Base-by-base conservation (phyloP, 1,139 yeast species). In the Martiniozyma asiatica region DNA sequence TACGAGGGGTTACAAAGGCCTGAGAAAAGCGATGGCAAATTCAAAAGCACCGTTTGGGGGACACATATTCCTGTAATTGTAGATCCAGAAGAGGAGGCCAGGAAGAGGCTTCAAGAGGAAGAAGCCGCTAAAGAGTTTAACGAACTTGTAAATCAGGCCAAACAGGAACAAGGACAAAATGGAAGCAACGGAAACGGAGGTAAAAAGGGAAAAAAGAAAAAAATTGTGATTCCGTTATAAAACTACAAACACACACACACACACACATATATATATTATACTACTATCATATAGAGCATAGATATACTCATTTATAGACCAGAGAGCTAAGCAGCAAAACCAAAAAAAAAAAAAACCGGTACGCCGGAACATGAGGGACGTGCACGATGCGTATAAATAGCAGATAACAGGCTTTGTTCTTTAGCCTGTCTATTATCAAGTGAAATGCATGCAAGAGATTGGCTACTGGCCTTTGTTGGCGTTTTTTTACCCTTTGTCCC, bases 401-500 rank as follows among this genome's bases (percentile, higher is more conserved):
- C n/a, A n/a, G n/a, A n/a, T n/a, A n/a, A n/a, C n/a, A n/a, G n/a
- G n/a, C n/a, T n/a, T n/a, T n/a, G n/a, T n/a, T n/a, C n/a, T n/a
- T n/a, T n/a, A n/a, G n/a, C n/a, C n/a, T n/a, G n/a, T n/a, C n/a
- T n/a, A n/a, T n/a, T n/a, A n/a, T n/a, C n/a, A n/a, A n/a, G n/a
- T n/a, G n/a, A n/a, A n/a, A 72, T 70, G 79, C 78, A 71, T 43
- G 70, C 80, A 25, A 68, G 68, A 52, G 94, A 82, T 55, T 77
- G 89, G 79, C 63, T 82, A 41, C 57, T 81, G 42, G 92, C 82
- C 16, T 62, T 82, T 32, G 51, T 82, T 35, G 87, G 93, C n/a
- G 67, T 82, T 39, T 72, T 82, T 48, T 48, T 81, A 31, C 95
- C 95, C 5, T 93, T 93, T 5, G 58, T 82, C 20, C 87, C 94